Percentiles rank a stretch among this genome's conserved stretches.
Evolutionary conservation across 1,284 basidiomycete species (phyloP).

Genomic region (Rhodotorula sp.): DNA sequence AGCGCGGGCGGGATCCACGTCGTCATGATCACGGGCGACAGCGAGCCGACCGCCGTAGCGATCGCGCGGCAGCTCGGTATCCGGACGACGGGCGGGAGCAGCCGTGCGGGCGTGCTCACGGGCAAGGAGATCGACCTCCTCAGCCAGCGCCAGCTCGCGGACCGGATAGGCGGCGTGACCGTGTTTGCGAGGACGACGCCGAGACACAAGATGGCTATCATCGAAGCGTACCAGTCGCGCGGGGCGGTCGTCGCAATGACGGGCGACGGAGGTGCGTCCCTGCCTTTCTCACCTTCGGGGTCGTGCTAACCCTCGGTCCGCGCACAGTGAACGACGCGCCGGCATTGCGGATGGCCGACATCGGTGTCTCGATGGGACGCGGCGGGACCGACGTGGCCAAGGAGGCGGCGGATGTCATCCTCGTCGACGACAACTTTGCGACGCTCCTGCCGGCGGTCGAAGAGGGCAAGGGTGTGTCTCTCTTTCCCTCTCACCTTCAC

Average conservation of each 20-base stretch:
- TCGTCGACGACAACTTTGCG: conserved; percentile 96
- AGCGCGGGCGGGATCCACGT: conserved; percentile 87
- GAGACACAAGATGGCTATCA: conserved; percentile 95
- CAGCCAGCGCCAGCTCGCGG: conserved; percentile 75
- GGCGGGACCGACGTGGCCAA: conserved; percentile 97
- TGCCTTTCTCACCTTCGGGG: neutral
- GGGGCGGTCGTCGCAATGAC: conserved; percentile 96
- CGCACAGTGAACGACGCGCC: conserved; percentile 88
- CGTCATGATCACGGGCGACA: conserved; percentile 97
- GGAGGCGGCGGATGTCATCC: conserved; percentile 94
- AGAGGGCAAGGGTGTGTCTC: conserved; percentile 65
- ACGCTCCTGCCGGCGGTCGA: conserved; percentile 93
- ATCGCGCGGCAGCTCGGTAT: conserved; percentile 91
- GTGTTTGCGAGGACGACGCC: conserved; percentile 96
- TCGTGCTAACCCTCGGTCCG: neutral
- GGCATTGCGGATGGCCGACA: conserved; percentile 95
- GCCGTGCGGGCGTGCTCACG: conserved; percentile 62
- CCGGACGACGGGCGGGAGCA: conserved; percentile 45
- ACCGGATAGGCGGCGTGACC: conserved; percentile 74
- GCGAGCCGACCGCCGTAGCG: conserved; percentile 83
- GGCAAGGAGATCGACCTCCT: conserved; percentile 84
- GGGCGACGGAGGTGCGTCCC: conserved; percentile 73
- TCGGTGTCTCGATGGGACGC: conserved; percentile 96
- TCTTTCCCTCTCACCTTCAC: too few species aligned
- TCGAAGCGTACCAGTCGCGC: conserved; percentile 84